phyloP scores from a whole-genome alignment of 2,329 filamentous ascomycete genomes.

The Aspergillus fumigatiaffinis region DNA sequence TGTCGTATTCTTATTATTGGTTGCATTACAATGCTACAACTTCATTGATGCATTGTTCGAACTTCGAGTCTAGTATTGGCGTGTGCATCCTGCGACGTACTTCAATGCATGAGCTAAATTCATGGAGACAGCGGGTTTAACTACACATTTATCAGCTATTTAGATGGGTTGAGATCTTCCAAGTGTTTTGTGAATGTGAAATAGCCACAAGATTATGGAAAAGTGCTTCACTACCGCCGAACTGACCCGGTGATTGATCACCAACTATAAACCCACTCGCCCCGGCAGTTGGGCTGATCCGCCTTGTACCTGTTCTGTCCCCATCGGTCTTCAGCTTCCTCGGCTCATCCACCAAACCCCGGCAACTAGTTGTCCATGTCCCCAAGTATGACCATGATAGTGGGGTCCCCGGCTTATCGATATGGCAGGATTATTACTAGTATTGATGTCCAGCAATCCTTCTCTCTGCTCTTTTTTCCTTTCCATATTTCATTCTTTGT shows the following conservation, averaged over 20 bases:
- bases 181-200: not conserved
- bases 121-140: too few relatives aligned
- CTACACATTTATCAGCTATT: too few relatives aligned
- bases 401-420: not conserved
- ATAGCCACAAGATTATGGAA: not conserved
- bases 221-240: not conserved
- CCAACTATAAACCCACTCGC: not conserved
- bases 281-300: not conserved
- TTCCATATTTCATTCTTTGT: not conserved
- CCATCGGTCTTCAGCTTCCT: constrained; percentile 1
- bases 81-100: not conserved
- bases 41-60: not conserved
- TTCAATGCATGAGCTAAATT: too few relatives aligned
- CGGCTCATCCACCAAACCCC: not conserved
- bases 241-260: not conserved
- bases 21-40: not conserved
- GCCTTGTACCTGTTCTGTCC: not conserved
- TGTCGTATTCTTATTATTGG: not conserved
- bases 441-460: not conserved
- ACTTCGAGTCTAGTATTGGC: not conserved
- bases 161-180: not conserved
- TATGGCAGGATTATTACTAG: not conserved
- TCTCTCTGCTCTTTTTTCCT: not conserved
- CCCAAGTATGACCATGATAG: not conserved
- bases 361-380: constrained; percentile 21